Evolutionary conservation across 1,284 basidiomycete genomes (phyloP), one percentile per base, ranked within the genome.

Genomic region (Leucoagaricus sp.): DNA sequence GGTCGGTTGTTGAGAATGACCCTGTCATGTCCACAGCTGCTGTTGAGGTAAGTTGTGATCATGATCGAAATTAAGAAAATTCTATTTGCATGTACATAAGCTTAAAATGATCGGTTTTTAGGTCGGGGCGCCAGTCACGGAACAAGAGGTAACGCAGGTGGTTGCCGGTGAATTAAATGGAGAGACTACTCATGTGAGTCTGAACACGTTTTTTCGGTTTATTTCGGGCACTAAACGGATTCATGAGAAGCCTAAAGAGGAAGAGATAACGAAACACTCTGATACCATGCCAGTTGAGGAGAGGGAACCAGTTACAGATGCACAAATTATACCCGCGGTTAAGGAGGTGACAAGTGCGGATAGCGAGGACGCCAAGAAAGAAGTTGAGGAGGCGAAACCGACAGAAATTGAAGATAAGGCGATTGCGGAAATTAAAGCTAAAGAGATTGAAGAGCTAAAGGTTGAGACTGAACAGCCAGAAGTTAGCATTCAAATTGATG

Each of bases 41-140:
- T n/a, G 19, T 1, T 6, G 29, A 34, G 38, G 45, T 48, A 34
- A 41, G 50, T 29, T 28, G 40, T 47, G n/a, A n/a, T n/a, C n/a
- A 31, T 41, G 19, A 33, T 55, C 10, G 26, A 38, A 29, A 36
- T 49, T 31, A 34, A 8, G n/a, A n/a, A n/a, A n/a, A n/a, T n/a
- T n/a, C n/a, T n/a, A 7, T 15, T 33, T 38, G 13, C 17, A 10
- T 31, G 47, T 10, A 29, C 46, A n/a, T 47, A 55, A 49, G 15
- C 40, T 25, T 12, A 34, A 31, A 29, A 19, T 8, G 15, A 38
- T 38, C 36, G 15, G n/a, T n/a, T 7, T 41, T 42, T 17, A 55
- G 53, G 47, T 33, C 19, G 53, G 42, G 53, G 19, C 28, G 26
- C 53, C 53, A 5, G 31, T 41, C 17, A 13, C 38, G 38, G 53